Base-by-base conservation (phyloP, 1,139 yeast genomes). In the Suhomyces chickasaworum region DNA sequence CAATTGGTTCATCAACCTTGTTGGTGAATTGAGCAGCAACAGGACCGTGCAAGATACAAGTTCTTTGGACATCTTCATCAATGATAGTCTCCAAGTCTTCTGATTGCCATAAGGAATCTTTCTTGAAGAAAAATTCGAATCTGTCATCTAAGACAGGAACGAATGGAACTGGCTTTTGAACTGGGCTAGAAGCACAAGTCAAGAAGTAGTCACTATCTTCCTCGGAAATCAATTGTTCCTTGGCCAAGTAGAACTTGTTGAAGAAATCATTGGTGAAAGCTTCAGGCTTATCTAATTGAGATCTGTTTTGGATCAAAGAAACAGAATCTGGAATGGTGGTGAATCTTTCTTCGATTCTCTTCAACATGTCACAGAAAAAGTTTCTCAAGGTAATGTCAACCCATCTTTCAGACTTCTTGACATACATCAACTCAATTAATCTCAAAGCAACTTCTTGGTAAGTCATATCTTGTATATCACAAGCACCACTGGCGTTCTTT, bases 71-170 rank as follows among this genome's bases (percentile, higher is more conserved):
- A 68, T 93, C 99, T 64, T 86, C 91, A 58, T 80, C 99, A 54
- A 89, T 93, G 63, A 93, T 98, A 53, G 97, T 89, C 67, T 91
- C 98, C 63, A 93, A 80, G 66, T 89, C 95, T 77, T 93, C 99
- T 31, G 97, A 88, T 79, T 93, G 99, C 99, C 99, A 93, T 66
- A 93, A 80, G 41, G 98, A 91, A 71, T 93, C 99, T 77, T 93
- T 93, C 83, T 93, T 93, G 81, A 93, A 95, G 81, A 88, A 93
- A 65, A 85, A 86, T 69, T 93, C 97, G 62, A 93, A 90, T 73
- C 89, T 86, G 57, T 89, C 96, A 64, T 95, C 96, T 68, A 93
- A 79, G 23, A 89, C 87, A 42, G 99, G 99, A 58, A 93, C 91
- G 63, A 93, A 93, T 53, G 99, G 99, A 65, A 90, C 97, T 37